These are phyloP conservation scores for Ophiostoma ips DNA, from an alignment of 2,329 filamentous ascomycete genomes.

Conservation along the genomic window DNA sequence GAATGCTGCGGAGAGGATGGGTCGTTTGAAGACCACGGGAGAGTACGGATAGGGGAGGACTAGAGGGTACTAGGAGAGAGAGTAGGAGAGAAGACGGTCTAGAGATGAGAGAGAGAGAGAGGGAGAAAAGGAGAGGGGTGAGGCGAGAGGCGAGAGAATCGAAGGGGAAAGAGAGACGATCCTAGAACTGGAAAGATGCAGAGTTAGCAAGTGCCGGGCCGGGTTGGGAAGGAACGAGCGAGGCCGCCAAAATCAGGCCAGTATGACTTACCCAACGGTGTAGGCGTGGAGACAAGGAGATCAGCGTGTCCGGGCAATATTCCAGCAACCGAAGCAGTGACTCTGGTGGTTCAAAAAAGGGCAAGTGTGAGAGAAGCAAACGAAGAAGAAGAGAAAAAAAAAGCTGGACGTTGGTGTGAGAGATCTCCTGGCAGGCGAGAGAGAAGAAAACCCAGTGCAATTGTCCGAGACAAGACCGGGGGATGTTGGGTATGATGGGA, in stretches of 20 bases:
- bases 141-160: neutral
- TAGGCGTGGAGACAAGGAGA: neutral
- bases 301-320: conserved; percentile 18
- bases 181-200: neutral
- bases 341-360: neutral
- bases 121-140: neutral
- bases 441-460: conserved; percentile 13
- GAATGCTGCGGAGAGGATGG: neutral
- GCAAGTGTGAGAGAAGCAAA: neutral
- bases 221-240: neutral
- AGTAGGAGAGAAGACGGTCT: neutral
- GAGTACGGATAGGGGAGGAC: neutral
- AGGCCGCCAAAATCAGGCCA: neutral
- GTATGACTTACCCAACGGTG: neutral
- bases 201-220: neutral
- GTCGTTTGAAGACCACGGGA: neutral
- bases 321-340: conserved; percentile 19
- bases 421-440: neutral
- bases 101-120: neutral
- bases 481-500: conserved; percentile 4
- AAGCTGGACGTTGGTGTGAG: neutral
- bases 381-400: neutral
- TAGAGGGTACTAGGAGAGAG: neutral
- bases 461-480: conserved; percentile 16
- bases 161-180: neutral